Conservation (phyloP, 2,329 filamentous ascomycete species). For the Claviceps lovelessii region DNA sequence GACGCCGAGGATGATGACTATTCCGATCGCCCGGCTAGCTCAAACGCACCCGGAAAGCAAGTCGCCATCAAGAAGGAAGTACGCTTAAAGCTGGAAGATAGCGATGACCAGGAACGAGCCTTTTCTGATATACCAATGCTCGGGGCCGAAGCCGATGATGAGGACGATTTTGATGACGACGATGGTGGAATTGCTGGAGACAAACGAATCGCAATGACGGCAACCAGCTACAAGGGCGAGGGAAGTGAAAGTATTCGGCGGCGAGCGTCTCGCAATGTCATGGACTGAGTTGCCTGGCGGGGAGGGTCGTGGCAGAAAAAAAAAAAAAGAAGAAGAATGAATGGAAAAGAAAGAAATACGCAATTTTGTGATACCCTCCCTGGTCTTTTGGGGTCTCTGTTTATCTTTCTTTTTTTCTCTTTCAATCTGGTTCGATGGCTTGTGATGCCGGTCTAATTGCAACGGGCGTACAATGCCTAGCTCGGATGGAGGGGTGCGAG, state of each 20-base stretch:
- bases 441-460: neutral
- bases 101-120: slow-evolving; percentile 11
- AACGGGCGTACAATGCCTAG: neutral
- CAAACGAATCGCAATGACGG: slow-evolving; percentile 33
- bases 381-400: neutral
- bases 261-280: slow-evolving; percentile 14
- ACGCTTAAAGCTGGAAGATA: slow-evolving; percentile 21
- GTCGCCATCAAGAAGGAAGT: slow-evolving; percentile 27
- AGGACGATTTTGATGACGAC: slow-evolving; percentile 26
- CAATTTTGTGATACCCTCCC: slow-evolving; percentile 2
- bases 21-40: slow-evolving; percentile 30
- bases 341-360: neutral
- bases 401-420: neutral
- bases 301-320: neutral
- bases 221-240: slow-evolving; percentile 37
- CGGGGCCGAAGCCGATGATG: slow-evolving; percentile 33
- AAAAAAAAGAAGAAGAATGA: neutral
- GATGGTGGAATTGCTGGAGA: slow-evolving; percentile 15
- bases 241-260: slow-evolving; percentile 18
- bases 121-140: slow-evolving; percentile 21
- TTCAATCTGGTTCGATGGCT: neutral
- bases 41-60: slow-evolving; percentile 28
- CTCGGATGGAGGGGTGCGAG: neutral
- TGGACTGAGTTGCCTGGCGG: slow-evolving; percentile 6
- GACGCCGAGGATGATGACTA: slow-evolving; percentile 12